These are phyloP conservation scores for Leccinum pallidistipes DNA, from an alignment of 1,284 basidiomycete genomes.

Conservation along the genomic window DNA sequence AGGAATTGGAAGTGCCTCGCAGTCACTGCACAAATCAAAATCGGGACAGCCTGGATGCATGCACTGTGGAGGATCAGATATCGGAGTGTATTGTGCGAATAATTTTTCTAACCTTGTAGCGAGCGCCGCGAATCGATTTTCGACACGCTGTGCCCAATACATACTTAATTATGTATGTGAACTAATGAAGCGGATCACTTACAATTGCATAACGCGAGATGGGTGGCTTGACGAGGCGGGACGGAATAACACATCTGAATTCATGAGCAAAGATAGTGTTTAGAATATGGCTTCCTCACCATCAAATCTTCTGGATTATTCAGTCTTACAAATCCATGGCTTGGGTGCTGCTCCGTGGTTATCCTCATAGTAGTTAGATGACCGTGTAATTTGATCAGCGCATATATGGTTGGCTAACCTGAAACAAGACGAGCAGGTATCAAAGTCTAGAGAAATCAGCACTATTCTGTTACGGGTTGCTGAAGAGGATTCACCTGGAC, in stretches of 20 bases:
- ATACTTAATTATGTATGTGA: background rate
- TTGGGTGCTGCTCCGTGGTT: constrained; percentile 70
- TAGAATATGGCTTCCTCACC: constrained; percentile 30
- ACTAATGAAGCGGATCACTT: constrained; percentile 11
- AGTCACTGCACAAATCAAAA: constrained; percentile 80
- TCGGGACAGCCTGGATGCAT: constrained; percentile 80
- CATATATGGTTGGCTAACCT: constrained; percentile 37
- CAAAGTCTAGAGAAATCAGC: constrained; percentile 51
- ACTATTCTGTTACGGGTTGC: background rate
- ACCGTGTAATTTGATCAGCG: background rate
- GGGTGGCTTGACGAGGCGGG: constrained; percentile 27
- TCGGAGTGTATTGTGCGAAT: background rate
- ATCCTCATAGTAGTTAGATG: constrained; percentile 43
- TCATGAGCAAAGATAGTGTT: background rate
- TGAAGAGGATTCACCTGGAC: constrained; percentile 44
- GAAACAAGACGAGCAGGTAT: constrained; percentile 74
- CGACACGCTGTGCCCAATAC: constrained; percentile 45
- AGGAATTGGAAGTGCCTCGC: constrained; percentile 79
- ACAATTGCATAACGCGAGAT: constrained; percentile 57
- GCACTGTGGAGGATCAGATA: constrained; percentile 51
- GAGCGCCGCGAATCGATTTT: constrained; percentile 55
- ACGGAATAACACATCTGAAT: constrained; percentile 28
- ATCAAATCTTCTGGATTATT: constrained; percentile 56
- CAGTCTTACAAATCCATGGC: constrained; percentile 75
- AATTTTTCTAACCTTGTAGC: constrained; percentile 61